Evolutionary conservation across 345 rosid species (phyloP).

Genomic region (Rhizophora mangle): DNA sequence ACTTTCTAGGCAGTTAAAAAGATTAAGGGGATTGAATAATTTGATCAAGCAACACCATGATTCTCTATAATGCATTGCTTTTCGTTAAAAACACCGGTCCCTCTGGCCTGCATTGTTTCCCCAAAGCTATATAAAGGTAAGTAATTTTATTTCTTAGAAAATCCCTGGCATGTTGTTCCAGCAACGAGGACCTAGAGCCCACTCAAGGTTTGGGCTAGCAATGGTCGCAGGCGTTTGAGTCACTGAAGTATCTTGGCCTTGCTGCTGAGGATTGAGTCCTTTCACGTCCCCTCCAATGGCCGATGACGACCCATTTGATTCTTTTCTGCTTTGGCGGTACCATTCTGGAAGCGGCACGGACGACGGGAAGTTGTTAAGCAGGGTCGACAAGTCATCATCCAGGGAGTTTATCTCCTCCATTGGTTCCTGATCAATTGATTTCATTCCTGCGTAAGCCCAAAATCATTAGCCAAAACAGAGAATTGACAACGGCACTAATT

Average conservation of each 20-base stretch:
- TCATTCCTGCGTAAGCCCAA: conserved; percentile 23
- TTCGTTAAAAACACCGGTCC: background rate
- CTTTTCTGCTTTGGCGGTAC: conserved; percentile 33
- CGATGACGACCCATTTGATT: conserved; percentile 19
- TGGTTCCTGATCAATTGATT: conserved; percentile 29
- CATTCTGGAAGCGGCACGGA: conserved; percentile 60
- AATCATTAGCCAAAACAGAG: background rate
- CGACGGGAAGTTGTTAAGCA: conserved; percentile 58
- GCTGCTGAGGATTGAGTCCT: conserved; percentile 18
- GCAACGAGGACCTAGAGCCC: conserved; percentile 31
- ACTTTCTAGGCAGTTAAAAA: background rate
- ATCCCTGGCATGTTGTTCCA: conserved; percentile 69
- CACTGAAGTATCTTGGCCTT: background rate
- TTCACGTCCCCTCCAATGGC: conserved; percentile 14
- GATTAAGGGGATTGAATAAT: no score
- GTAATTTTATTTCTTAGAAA: conserved; percentile 28
- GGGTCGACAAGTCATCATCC: conserved; percentile 64
- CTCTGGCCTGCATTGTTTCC: no score
- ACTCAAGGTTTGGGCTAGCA: conserved; percentile 26
- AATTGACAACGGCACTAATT: background rate
- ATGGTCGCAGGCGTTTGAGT: background rate
- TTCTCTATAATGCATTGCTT: background rate
- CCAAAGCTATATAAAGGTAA: background rate
- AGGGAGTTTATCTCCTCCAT: conserved; percentile 38
- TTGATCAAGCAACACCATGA: no score